phyloP scores from a whole-genome alignment of 805 yeast species.

The Cyberlindnera amylophila region DNA sequence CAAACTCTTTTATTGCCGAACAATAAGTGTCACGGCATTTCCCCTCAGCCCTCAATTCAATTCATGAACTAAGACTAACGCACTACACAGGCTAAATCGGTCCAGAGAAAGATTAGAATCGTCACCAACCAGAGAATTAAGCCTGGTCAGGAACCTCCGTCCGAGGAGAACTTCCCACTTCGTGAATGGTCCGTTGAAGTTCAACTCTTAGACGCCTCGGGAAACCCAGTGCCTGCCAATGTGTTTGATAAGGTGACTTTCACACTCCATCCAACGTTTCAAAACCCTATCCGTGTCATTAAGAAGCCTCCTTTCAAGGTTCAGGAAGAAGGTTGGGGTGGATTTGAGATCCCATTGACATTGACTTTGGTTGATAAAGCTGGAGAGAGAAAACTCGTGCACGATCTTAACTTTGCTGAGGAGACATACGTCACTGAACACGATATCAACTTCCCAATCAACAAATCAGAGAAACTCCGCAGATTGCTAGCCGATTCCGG shows the following conservation, averaged over 20 bases:
- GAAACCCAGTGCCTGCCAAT: constrained; percentile 79
- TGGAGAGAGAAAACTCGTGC: constrained; percentile 83
- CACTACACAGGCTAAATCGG: constrained; percentile 29
- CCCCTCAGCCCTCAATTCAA: too few species aligned
- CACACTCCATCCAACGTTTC: constrained; percentile 91
- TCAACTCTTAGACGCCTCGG: constrained; percentile 69
- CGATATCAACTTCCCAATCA: constrained; percentile 68
- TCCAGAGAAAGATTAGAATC: constrained; percentile 82
- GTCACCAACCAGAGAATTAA: constrained; percentile 82
- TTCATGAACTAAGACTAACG: background rate
- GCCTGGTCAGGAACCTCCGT: constrained; percentile 78
- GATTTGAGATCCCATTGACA: constrained; percentile 82
- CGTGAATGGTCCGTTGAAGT: constrained; percentile 88
- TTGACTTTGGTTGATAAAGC: constrained; percentile 76
- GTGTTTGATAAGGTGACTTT: constrained; percentile 91
- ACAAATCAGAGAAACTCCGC: constrained; percentile 63
- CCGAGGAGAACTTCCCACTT: constrained; percentile 82
- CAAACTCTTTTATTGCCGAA: too few species aligned
- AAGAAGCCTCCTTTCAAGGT: constrained; percentile 83
- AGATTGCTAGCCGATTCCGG: constrained; percentile 79
- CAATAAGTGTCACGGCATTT: too few species aligned
- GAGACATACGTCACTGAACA: constrained; percentile 79
- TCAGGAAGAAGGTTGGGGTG: constrained; percentile 98
- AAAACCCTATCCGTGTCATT: constrained; percentile 77
- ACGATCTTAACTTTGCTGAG: constrained; percentile 82